Evolutionary conservation across 2,329 filamentous ascomycete species (phyloP), one percentile per base, ranked within the genome.

Genomic region (Talaromyces piceae): DNA sequence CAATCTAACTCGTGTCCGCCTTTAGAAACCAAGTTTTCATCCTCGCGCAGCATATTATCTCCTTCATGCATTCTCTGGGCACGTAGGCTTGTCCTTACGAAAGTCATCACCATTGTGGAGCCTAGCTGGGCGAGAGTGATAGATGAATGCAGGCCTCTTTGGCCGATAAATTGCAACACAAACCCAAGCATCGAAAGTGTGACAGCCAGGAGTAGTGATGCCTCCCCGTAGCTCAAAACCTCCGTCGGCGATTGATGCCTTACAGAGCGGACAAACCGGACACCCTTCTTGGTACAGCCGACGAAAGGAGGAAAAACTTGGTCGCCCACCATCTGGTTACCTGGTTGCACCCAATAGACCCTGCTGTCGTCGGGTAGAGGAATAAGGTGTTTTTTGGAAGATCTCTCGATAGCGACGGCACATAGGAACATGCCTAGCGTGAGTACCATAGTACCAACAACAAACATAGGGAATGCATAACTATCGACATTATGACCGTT

Each of bases 291-390:
- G 23, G 59, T 61, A 18, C 60, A 58, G 3, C 60, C 63, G 12
- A 68, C 55, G 37, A 71, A 73, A 1, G 67, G 57, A 11, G 65
- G 63, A 23, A 71, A 69, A 1, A 63, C 63, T 28, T 72, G 68
- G 31, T 72, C 68, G 2, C 68, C 69, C 3, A 70, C 59, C 11
- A 56, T 45, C 16, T 73, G 68, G 1, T 59, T 57, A 1, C 69
- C 69, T 0, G 67, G 69, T 28, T 73, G 69, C 0, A 71, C 41
- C 69, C 68, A 71, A 50, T 64, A 68, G 1, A 70, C 55, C 27
- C 62, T 67, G 39, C 39, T 64, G 4, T 59, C 57, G 7, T 56
- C 62, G 20, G 57, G 52, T 2, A 59, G 55, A 23, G 58, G 54
- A 2, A 50, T 31, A 2, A 60, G 54, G 47, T 58, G 60, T 59